These are phyloP conservation scores for Kwoniella shandongensis DNA, from an alignment of 768 basidiomycete species.

Conservation along the genomic window DNA sequence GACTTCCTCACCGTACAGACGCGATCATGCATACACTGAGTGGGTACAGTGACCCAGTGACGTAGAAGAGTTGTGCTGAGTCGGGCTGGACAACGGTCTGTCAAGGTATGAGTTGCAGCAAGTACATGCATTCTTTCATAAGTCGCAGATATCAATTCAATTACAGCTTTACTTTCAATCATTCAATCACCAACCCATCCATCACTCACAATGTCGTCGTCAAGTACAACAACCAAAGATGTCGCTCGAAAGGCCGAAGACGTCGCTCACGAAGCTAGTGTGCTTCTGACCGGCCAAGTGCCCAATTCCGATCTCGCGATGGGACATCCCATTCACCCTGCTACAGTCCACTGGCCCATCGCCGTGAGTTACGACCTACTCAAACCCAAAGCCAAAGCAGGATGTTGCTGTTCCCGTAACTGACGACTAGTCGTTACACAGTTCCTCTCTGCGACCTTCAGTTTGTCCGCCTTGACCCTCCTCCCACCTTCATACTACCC, in stretches of 20 bases:
- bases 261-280: conserved; percentile 17
- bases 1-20: too few species aligned
- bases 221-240: too few species aligned
- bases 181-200: too few species aligned
- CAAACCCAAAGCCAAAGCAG: not conserved
- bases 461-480: conserved; percentile 37
- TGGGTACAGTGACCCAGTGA: too few species aligned
- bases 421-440: conserved; percentile 21
- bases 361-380: conserved; percentile 22
- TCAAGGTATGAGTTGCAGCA: too few species aligned
- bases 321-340: conserved; percentile 41
- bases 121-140: too few species aligned
- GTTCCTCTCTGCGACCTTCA: conserved; percentile 46
- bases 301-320: conserved; percentile 26
- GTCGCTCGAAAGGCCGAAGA: conserved; percentile 20
- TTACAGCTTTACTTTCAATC: too few species aligned
- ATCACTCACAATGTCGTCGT: too few species aligned
- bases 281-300: conserved; percentile 24
- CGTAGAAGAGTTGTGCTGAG: too few species aligned
- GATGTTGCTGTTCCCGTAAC: not conserved
- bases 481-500: conserved; percentile 33
- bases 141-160: too few species aligned
- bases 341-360: conserved; percentile 31
- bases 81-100: too few species aligned
- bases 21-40: too few species aligned